Conservation (phyloP, 164 flowering plant species). For the Chloranthus sessilifolius region DNA sequence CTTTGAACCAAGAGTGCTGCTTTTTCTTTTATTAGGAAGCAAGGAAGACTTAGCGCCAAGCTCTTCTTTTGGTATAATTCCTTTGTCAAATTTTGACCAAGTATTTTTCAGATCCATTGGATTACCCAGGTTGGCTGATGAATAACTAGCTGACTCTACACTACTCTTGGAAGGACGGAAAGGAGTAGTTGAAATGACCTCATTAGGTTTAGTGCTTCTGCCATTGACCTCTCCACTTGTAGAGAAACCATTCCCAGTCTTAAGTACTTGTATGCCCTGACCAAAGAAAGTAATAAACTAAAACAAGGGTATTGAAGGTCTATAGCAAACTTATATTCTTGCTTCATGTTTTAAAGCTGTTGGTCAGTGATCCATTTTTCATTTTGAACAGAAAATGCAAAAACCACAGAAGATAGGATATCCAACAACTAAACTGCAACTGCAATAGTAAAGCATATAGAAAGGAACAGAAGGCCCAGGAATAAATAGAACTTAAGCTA, state of each 20-base stretch:
- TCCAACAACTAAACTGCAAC: neutral
- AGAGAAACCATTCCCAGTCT: conserved; percentile 25
- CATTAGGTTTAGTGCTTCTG: conserved; percentile 16
- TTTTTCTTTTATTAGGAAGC: conserved; percentile 53
- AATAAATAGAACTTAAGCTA: no score
- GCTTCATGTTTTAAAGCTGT: neutral
- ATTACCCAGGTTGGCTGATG: conserved; percentile 35
- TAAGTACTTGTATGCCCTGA: conserved; percentile 19
- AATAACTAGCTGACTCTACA: conserved; percentile 18
- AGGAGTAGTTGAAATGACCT: conserved; percentile 16
- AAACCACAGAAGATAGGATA: no score
- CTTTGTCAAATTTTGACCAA: conserved; percentile 52
- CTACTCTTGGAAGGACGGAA: conserved; percentile 13
- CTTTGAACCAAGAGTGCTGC: conserved; percentile 49
- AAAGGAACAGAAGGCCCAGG: neutral
- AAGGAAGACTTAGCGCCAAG: conserved; percentile 34
- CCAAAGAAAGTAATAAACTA: neutral
- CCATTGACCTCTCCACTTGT: conserved; percentile 38
- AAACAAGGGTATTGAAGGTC: neutral
- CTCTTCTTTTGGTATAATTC: conserved; percentile 48
- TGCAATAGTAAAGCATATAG: neutral
- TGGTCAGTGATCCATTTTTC: neutral
- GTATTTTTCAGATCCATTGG: conserved; percentile 35
- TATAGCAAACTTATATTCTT: neutral
- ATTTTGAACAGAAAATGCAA: neutral